Conservation (phyloP, 257 asterid species). For the Solanum neorickii region DNA sequence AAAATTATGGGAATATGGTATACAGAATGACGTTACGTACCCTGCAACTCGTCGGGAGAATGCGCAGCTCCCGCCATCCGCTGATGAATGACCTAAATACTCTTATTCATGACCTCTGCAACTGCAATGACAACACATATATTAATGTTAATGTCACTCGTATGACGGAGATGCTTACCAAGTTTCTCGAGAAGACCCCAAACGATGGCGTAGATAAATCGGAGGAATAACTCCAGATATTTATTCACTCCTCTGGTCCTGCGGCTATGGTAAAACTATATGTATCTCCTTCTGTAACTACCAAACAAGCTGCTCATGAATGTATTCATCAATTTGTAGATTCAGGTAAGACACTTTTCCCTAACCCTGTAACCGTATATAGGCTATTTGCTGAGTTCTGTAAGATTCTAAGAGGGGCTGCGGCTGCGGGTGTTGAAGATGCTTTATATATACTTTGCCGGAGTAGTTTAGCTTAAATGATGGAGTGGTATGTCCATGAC, state of each 20-base stretch:
- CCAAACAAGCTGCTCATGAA: constrained; percentile 29
- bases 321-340: constrained; percentile 42
- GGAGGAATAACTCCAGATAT: constrained; percentile 36
- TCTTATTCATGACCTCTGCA: constrained; percentile 18
- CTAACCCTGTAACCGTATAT: background rate
- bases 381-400: constrained; percentile 43
- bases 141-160: background rate
- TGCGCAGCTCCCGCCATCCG: constrained; percentile 74
- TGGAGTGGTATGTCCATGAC: background rate
- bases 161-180: background rate
- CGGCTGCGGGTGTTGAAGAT: constrained; percentile 31
- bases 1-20: constrained; percentile 36
- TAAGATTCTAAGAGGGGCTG: constrained; percentile 27
- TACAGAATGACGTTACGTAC: constrained; percentile 39
- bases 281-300: constrained; percentile 27
- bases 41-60: constrained; percentile 46
- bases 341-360: constrained; percentile 19
- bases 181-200: background rate
- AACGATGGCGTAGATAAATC: constrained; percentile 11
- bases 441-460: constrained; percentile 34
- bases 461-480: constrained; percentile 13
- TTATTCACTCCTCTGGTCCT: constrained; percentile 39
- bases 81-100: constrained; percentile 43
- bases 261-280: constrained; percentile 64
- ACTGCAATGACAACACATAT: constrained; percentile 1